Percentiles rank a stretch among this genome's conserved stretches.
These are phyloP conservation scores for Serpula lacrymans DNA, from an alignment of 768 basidiomycete species.

Conservation along the genomic window DNA sequence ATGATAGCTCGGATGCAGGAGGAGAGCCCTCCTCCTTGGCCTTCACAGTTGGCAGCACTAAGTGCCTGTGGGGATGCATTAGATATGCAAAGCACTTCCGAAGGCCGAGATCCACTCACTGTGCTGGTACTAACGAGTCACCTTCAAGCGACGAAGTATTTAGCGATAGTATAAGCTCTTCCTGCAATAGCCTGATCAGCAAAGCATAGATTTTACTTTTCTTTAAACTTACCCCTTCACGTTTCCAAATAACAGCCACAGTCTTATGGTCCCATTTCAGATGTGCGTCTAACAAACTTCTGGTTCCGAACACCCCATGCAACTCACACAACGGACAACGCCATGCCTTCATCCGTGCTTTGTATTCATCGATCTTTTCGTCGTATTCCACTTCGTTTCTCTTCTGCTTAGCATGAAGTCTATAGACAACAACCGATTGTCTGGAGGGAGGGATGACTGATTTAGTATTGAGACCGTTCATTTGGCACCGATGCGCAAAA, in stretches of 20 bases:
- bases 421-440: constrained; percentile 22
- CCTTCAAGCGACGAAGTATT: not conserved
- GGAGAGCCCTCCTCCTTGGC: too few relatives aligned
- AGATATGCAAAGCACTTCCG: too few relatives aligned
- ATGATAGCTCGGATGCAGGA: too few relatives aligned
- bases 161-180: constrained; percentile 10
- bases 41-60: too few relatives aligned
- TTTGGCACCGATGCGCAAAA: constrained; percentile 43
- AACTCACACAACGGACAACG: constrained; percentile 55
- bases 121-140: too few relatives aligned
- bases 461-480: constrained; percentile 31
- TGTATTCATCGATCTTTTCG: constrained; percentile 15
- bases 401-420: constrained; percentile 6
- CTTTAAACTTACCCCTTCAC: constrained; percentile 13
- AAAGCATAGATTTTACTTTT: too few relatives aligned
- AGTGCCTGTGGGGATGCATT: too few relatives aligned
- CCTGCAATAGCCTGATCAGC: not conserved
- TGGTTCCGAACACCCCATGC: constrained; percentile 39
- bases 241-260: constrained; percentile 38
- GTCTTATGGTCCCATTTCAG: constrained; percentile 46
- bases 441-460: constrained; percentile 14
- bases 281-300: constrained; percentile 44
- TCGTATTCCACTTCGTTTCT: constrained; percentile 9
- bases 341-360: constrained; percentile 34
- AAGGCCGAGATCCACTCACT: too few relatives aligned